Base-by-base conservation (phyloP, 2,329 filamentous ascomycete species). In the Cordyceps cicadae region DNA sequence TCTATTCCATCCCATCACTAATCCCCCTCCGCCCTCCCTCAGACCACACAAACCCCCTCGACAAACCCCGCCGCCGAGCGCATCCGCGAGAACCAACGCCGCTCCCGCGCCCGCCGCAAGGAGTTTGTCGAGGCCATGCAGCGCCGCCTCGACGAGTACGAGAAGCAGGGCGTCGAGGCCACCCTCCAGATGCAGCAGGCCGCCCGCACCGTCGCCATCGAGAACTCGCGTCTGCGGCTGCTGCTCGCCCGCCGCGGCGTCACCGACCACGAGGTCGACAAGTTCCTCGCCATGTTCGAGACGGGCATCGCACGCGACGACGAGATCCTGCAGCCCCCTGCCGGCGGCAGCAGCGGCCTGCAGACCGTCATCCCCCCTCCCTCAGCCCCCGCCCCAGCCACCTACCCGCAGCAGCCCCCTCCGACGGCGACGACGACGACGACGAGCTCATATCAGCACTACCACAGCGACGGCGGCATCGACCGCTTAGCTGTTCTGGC, bases 131-230 rank as follows among this genome's bases (percentile, higher is more conserved):
- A 77, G 55, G 73, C 73, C 15, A 71, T 85, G 62, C 78, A 81
- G 66, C 70, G 67, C 24, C 74, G 75, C 49, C 63, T 84, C 39
- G 72, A 73, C 21, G 77, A 78, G 32, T 79, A 77, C 66, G 79
- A 83, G 70, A 70, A 69, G n/a, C 72, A 70, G 5, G 80, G 77
- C 24, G 74, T 79, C 17, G 73, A 76, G 59, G 81, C 81, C 5
- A 79, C 78, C 3, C 66, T 78, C 12, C 78, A 81, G 66, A 80
- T 85, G 77, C 82, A 84, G 68, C 74, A 72, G 32, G 79, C 78
- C 1, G 81, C 81, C 5, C 75, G 79, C 24, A 72, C 70, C 59
- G 79, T 84, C 19, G 77, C 75, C 17, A 66, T 74, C 34, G 78
- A 81, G 64, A 84, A 84, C 63, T 70, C 70, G 54, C 68, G 74